These are phyloP conservation scores for Cryptococcus depauperatus DNA, from an alignment of 1,284 basidiomycete genomes.

Conservation along the genomic window DNA sequence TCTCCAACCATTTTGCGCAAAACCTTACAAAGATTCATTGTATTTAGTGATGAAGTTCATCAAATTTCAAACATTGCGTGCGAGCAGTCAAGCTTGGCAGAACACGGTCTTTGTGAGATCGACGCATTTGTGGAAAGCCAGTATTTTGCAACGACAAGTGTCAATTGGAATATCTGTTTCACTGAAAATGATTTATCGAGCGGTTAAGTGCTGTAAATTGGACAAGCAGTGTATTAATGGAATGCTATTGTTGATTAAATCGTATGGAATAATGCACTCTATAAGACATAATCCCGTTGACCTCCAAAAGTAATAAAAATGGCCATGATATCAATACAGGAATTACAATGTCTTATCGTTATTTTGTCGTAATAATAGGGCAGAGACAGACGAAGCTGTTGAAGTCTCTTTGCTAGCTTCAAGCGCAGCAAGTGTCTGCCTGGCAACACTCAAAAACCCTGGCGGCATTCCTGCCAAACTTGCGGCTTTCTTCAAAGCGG, in stretches of 20 bases:
- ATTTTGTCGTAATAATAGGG: no score
- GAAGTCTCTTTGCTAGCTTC: no score
- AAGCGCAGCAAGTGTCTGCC: slow-evolving; percentile 20
- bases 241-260: no score
- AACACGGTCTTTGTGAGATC: slow-evolving; percentile 57
- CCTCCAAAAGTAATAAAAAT: neutral
- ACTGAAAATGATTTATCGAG: neutral
- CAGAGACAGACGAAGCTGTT: no score
- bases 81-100: slow-evolving; percentile 54
- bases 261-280: no score
- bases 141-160: slow-evolving; percentile 56
- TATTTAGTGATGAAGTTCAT: slow-evolving; percentile 22
- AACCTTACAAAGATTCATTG: no score
- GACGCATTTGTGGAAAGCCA: slow-evolving; percentile 63
- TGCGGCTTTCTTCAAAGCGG: slow-evolving; percentile 56
- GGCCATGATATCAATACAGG: neutral
- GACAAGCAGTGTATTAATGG: no score
- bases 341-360: slow-evolving; percentile 1
- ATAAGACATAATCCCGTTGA: no score
- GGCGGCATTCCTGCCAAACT: slow-evolving; percentile 76
- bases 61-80: slow-evolving; percentile 45
- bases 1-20: no score
- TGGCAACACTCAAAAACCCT: slow-evolving; percentile 29
- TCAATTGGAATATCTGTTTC: slow-evolving; percentile 44
- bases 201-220: neutral